Conservation (phyloP, 352 stramenopile genomes). For the Blastocystis sp. region DNA sequence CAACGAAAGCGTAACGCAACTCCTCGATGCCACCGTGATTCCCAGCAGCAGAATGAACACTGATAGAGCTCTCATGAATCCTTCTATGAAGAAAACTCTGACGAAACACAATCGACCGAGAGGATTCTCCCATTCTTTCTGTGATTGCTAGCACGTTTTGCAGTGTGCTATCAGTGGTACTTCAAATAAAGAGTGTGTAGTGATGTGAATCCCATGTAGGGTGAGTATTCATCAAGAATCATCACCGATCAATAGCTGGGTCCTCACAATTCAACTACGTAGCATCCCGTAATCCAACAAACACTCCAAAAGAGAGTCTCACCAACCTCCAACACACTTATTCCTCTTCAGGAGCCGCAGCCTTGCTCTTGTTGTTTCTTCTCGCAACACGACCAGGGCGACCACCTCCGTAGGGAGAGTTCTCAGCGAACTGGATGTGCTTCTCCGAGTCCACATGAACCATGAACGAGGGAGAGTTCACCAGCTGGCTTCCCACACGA, state of each 20-base stretch:
- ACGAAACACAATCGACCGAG: conserved; percentile 38
- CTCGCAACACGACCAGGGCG: not conserved
- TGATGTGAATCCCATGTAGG: no score
- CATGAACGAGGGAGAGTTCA: conserved; percentile 95
- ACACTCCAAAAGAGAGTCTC: not conserved
- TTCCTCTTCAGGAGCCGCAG: no score
- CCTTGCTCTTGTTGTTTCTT: not conserved
- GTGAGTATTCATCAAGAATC: no score
- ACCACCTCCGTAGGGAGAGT: conserved; percentile 80
- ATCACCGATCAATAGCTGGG: no score
- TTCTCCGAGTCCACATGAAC: conserved; percentile 98
- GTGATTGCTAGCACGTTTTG: no score
- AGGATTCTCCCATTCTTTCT: no score
- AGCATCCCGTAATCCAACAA: no score
- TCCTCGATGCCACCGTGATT: not conserved
- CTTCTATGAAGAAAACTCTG: not conserved
- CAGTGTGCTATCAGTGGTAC: no score
- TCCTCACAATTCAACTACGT: no score
- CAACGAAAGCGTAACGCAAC: not conserved
- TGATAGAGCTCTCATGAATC: not conserved
- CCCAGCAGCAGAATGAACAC: not conserved
- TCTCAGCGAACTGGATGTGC: conserved; percentile 97
- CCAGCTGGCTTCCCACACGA: no score
- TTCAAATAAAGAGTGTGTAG: no score
- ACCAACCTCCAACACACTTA: not conserved